phyloP scores from a whole-genome alignment of 2,329 filamentous ascomycete genomes.

The Malbranchea zuffiana region DNA sequence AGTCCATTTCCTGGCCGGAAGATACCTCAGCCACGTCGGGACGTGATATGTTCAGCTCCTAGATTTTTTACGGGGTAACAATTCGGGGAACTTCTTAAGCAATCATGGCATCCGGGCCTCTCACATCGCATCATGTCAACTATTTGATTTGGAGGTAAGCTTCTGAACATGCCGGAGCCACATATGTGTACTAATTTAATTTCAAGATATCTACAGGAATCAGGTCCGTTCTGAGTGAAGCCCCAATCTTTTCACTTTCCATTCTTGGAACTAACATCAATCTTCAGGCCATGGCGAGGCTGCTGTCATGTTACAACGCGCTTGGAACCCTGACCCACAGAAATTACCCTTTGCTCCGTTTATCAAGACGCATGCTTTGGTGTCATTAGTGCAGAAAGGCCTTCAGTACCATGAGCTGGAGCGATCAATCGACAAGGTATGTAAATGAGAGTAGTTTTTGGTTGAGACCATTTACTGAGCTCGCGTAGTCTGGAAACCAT shows the following conservation, averaged over 20 bases:
- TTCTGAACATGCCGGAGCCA: constrained; percentile 11
- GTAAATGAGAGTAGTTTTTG: constrained; percentile 12
- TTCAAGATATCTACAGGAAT: constrained; percentile 44
- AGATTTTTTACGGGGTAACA: too few relatives aligned
- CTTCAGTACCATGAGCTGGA: constrained; percentile 45
- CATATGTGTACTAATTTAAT: constrained; percentile 14
- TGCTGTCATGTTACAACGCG: constrained; percentile 49
- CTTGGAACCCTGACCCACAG: constrained; percentile 53
- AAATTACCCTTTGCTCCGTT: constrained; percentile 49
- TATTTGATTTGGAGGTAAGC: constrained; percentile 57
- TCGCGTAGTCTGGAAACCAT: constrained; percentile 29
- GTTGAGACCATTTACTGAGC: not conserved
- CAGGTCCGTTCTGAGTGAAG: constrained; percentile 33
- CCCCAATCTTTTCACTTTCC: constrained; percentile 11
- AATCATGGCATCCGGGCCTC: constrained; percentile 34
- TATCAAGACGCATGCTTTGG: constrained; percentile 48
- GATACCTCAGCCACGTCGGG: not conserved
- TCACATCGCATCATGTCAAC: constrained; percentile 51
- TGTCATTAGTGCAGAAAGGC: constrained; percentile 54
- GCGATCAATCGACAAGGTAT: constrained; percentile 39
- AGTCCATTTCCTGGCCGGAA: too few relatives aligned
- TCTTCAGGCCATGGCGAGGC: constrained; percentile 46
- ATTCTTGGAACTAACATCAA: constrained; percentile 7
- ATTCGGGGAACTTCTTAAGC: constrained; percentile 4
- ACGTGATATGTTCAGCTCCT: constrained; percentile 9